Evolutionary conservation across 2,329 filamentous ascomycete genomes (phyloP).

Genomic region (Diplodia scrobiculata): DNA sequence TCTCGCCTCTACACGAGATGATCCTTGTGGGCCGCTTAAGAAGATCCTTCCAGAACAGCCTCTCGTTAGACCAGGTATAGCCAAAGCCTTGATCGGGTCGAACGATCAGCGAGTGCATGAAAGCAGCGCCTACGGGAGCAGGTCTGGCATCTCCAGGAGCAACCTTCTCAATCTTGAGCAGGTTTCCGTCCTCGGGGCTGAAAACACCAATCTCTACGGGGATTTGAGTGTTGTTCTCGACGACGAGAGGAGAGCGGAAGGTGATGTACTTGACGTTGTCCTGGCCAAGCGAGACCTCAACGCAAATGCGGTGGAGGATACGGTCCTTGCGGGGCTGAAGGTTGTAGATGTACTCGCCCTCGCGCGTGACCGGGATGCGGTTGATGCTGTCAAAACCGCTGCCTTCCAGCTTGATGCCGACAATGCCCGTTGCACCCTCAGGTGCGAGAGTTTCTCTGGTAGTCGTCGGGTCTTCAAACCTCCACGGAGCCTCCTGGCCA

Average conservation of each 20-base stretch:
- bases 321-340: constrained; percentile 84
- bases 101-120: constrained; percentile 82
- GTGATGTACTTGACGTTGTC: constrained; percentile 99
- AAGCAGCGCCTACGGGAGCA: constrained; percentile 88
- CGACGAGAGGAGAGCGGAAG: constrained; percentile 82
- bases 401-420: constrained; percentile 82
- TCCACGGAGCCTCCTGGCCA: constrained; percentile 90
- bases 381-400: constrained; percentile 91
- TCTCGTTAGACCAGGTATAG: constrained; percentile 90
- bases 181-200: constrained; percentile 79
- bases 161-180: constrained; percentile 98
- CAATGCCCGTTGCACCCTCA: constrained; percentile 76
- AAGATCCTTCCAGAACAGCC: constrained; percentile 89
- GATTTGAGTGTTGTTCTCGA: constrained; percentile 97
- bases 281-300: constrained; percentile 84
- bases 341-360: constrained; percentile 88
- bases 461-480: constrained; percentile 94
- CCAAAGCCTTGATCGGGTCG: constrained; percentile 95
- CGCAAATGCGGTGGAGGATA: constrained; percentile 83
- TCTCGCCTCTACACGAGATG: constrained; percentile 83
- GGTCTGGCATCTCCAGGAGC: constrained; percentile 86
- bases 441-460: constrained; percentile 90
- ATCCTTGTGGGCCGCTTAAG: constrained; percentile 82
- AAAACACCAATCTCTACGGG: constrained; percentile 92
- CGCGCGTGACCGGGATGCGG: constrained; percentile 86